Evolutionary conservation across 441 rosid species (phyloP), one percentile per base, ranked within the genome.

Genomic region (Erysimum pusillum): DNA sequence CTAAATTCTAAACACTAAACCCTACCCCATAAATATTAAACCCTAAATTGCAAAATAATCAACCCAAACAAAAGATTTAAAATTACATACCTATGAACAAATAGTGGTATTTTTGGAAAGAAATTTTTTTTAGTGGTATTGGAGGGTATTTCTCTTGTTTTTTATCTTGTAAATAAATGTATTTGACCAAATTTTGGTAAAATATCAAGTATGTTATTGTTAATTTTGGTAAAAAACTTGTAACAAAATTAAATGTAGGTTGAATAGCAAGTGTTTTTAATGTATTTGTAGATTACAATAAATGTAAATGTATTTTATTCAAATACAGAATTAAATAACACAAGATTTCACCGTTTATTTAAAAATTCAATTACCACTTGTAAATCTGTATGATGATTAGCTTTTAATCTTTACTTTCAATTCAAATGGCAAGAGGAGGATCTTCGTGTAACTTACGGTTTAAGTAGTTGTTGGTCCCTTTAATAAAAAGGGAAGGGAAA

Each of bases 111-210:
- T n/a, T n/a, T n/a, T n/a, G n/a, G n/a, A n/a, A n/a, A n/a, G n/a
- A n/a, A n/a, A n/a, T n/a, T n/a, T n/a, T n/a, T n/a, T n/a, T n/a
- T n/a, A n/a, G n/a, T n/a, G n/a, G n/a, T n/a, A n/a, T n/a, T n/a
- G n/a, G n/a, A n/a, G n/a, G n/a, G n/a, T n/a, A n/a, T n/a, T n/a
- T n/a, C n/a, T n/a, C n/a, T n/a, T n/a, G 25, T 22, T 48, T 51
- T 25, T 46, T 22, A n/a, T 45, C 54, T 1, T 63, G 70, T 73
- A 42, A 9, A 62, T 71, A 59, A 44, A 69, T 6, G 2, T 34
- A 39, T 68, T 17, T 34, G 31, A n/a, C 58, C 58, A 38, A 38
- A 52, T 52, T 52, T 52, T 1, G 38, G 61, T 31, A 31, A 31
- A 12, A 12, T 22, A 58, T 32, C 41, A 48, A 46, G 7, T 46